Base-by-base conservation (phyloP, 345 rosid genomes). In the Rubroshorea leprosula region DNA sequence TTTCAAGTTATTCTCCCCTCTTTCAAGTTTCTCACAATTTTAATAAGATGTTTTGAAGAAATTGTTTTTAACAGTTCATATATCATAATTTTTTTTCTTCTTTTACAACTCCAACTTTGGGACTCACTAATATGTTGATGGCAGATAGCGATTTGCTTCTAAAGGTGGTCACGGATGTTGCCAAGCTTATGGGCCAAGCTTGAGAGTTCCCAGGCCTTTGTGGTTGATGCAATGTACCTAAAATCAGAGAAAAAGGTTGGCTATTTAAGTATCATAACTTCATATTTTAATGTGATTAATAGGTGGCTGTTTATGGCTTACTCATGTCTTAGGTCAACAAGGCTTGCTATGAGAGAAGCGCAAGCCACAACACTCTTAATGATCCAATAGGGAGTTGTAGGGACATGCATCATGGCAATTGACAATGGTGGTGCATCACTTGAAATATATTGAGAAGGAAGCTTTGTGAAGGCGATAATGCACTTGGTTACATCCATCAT, bases 341-440 rank as follows among this genome's bases (percentile, higher is more conserved):
- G 79, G 55, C 80, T 76, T 10, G 71, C 72, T 69, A 91, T 83
- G 72, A 83, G 86, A 13, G 84, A 22, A 4, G 88, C 77, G 59
- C 95, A 88, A 41, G 86, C 87, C 63, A 85, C 68, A 10, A 82
- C 78, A 49, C 92, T 72, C 63, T 90, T 72, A 47, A 85, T 74
- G 51, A 89, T 87, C 98, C 96, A 86, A 67, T 91, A 88, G 43
- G 81, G 90, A 17, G 96, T 85, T 17, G 74, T 74, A 17, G 98
- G 95, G 50, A 88, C 59, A 53, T 80, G 85, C n/a, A 78, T 38
- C 35, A 54, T 51, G 50, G 82, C 90, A 0, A 58, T 64, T 8
- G 69, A 54, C 49, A 78, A 45, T n/a, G 80, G 80, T 0, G 85
- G 68, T 44, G 57, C 51, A 15, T 75, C 90, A 3, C 56, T 0